These are phyloP conservation scores for Ceratocystis diversiconidia DNA, from an alignment of 2,329 filamentous ascomycete genomes.

Conservation along the genomic window DNA sequence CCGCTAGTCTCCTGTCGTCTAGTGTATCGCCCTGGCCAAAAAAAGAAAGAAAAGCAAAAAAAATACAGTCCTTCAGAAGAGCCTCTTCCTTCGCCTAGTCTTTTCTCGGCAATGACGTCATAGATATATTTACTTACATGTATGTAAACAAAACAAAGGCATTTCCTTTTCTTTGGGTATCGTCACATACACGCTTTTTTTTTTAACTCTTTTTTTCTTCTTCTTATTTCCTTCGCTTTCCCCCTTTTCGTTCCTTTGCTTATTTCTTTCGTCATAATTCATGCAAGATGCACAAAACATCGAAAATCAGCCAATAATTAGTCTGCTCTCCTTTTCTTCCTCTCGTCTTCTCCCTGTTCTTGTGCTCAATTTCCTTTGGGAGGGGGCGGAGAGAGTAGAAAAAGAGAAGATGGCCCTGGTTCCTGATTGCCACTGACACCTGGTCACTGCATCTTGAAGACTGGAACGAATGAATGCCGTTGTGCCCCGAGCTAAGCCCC, in stretches of 20 bases:
- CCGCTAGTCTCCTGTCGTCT: neutral
- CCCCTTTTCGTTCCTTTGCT: neutral
- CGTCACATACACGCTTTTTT: neutral
- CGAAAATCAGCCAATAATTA: neutral
- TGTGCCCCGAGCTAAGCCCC: too few relatives aligned
- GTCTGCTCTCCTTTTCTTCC: neutral
- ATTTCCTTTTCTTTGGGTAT: neutral
- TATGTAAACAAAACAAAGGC: neutral
- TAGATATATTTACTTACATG: neutral
- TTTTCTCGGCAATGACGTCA: neutral
- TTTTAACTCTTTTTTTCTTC: neutral
- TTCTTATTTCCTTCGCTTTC: neutral
- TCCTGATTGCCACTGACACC: neutral
- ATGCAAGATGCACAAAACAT: neutral
- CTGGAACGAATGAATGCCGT: too few relatives aligned
- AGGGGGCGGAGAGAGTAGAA: neutral
- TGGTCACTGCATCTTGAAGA: neutral
- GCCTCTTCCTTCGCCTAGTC: neutral
- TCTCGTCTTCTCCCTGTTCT: neutral
- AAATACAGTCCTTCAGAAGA: neutral
- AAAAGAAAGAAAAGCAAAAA: neutral
- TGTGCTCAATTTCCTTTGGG: neutral
- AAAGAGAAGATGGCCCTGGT: neutral
- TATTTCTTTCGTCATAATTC: neutral
- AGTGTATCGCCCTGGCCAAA: neutral